Conservation (phyloP, 2,329 filamentous ascomycete genomes). For the Sclerotinia sclerotiorum region DNA sequence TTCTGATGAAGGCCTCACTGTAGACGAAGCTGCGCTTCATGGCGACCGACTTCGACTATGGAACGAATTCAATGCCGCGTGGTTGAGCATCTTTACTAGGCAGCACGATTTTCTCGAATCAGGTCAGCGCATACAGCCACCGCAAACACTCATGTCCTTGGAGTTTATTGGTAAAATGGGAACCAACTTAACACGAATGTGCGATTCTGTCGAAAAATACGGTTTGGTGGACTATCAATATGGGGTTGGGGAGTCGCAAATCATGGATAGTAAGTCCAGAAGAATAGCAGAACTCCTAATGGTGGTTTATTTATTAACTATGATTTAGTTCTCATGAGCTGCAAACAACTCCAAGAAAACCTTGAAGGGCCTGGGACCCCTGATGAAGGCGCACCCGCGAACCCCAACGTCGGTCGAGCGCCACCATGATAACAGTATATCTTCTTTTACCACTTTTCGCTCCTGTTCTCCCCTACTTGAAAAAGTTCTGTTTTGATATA, state of each 20-base stretch:
- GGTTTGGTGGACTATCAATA: constrained; percentile 98
- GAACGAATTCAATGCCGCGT: constrained; percentile 92
- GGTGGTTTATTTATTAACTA: neutral
- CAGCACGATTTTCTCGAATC: constrained; percentile 71
- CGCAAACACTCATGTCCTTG: constrained; percentile 64
- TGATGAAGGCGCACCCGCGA: constrained; percentile 14
- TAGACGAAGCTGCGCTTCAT: constrained; percentile 76
- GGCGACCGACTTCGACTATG: constrained; percentile 79
- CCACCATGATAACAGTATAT: constrained; percentile 31
- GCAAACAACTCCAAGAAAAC: constrained; percentile 53
- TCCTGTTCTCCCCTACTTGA: neutral
- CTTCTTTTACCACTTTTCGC: constrained; percentile 3
- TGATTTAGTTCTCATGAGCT: constrained; percentile 50
- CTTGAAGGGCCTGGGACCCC: constrained; percentile 31
- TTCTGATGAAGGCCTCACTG: constrained; percentile 68
- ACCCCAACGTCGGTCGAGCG: constrained; percentile 30
- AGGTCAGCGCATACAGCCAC: constrained; percentile 38
- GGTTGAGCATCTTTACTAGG: constrained; percentile 79
- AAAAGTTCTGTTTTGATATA: constrained; percentile 17
- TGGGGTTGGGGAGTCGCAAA: constrained; percentile 93
- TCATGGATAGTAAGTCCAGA: constrained; percentile 50
- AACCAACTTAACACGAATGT: constrained; percentile 76
- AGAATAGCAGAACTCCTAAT: neutral
- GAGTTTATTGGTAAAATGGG: constrained; percentile 76
- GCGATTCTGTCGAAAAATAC: constrained; percentile 82